Evolutionary conservation across 2,329 filamentous ascomycete species (phyloP).

Genomic region (Alternaria dauci): DNA sequence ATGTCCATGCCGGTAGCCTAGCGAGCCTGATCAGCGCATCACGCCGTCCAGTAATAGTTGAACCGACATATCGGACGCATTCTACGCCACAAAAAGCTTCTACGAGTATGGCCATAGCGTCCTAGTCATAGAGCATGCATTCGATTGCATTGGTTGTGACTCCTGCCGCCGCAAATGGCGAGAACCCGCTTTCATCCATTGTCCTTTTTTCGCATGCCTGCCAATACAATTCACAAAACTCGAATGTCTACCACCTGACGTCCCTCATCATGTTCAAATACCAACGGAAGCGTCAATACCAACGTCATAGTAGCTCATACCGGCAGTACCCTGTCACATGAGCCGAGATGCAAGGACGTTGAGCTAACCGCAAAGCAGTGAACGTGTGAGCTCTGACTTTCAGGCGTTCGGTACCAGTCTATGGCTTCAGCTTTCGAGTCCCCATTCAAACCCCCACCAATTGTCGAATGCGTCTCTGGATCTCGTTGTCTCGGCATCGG

Average conservation of each 20-base stretch:
- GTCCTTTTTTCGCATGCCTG: constrained; percentile 6
- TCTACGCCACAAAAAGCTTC: constrained; percentile 34
- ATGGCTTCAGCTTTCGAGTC: constrained; percentile 28
- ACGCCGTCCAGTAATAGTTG: constrained; percentile 25
- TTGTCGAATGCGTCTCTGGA: constrained; percentile 33
- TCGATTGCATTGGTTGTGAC: constrained; percentile 23
- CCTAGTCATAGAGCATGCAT: constrained; percentile 12
- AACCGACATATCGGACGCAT: constrained; percentile 27
- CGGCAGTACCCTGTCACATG: constrained; percentile 14
- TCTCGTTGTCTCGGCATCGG: constrained; percentile 38
- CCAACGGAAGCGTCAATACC: not conserved
- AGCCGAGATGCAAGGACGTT: constrained; percentile 29
- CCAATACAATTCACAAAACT: not conserved
- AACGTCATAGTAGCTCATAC: constrained; percentile 14
- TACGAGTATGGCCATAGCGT: constrained; percentile 23
- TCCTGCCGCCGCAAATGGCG: constrained; percentile 17
- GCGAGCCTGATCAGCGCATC: constrained; percentile 21
- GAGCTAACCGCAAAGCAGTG: constrained; percentile 26
- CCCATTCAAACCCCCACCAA: constrained; percentile 36
- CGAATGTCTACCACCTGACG: not conserved
- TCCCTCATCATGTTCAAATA: constrained; percentile 7
- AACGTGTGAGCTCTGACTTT: constrained; percentile 22
- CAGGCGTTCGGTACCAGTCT: constrained; percentile 22
- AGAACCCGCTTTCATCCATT: constrained; percentile 16
- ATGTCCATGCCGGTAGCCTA: constrained; percentile 21